phyloP scores from a whole-genome alignment of 2,329 filamentous ascomycete genomes.

The Byssothecium circinans region DNA sequence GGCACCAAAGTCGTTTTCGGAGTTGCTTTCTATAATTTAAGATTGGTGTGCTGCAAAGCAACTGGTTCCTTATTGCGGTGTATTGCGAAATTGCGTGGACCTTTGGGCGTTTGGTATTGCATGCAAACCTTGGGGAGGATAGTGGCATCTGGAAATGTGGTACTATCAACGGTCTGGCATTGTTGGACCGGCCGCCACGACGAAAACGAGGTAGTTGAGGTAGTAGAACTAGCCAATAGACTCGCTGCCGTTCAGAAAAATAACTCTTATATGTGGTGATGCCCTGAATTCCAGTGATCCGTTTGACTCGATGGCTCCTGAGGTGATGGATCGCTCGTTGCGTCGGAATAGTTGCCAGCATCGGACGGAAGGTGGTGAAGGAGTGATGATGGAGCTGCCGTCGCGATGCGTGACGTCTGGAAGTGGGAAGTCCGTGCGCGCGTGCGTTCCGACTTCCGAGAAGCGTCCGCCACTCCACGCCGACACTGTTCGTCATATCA shows the following conservation, averaged over 20 bases:
- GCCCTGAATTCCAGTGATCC: too few relatives aligned
- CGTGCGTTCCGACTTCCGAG: neutral
- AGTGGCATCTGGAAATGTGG: neutral
- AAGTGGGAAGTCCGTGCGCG: neutral
- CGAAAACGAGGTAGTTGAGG: too few relatives aligned
- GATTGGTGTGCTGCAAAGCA: constrained; percentile 1
- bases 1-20: neutral
- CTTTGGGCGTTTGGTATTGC: constrained; percentile 1
- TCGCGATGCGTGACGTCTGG: neutral
- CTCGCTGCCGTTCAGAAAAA: too few relatives aligned
- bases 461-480: neutral
- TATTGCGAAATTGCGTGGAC: neutral
- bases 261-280: too few relatives aligned
- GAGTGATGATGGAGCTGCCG: neutral
- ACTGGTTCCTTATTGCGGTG: neutral
- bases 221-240: too few relatives aligned
- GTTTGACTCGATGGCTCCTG: too few relatives aligned
- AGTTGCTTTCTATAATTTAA: neutral
- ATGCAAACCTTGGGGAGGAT: neutral
- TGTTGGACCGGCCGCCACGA: too few relatives aligned
- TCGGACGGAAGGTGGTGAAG: neutral
- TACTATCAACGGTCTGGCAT: too few relatives aligned
- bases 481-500: neutral
- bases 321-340: too few relatives aligned
- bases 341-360: neutral